Conservation (phyloP, 768 basidiomycete species). For the Termitomyces sp. region DNA sequence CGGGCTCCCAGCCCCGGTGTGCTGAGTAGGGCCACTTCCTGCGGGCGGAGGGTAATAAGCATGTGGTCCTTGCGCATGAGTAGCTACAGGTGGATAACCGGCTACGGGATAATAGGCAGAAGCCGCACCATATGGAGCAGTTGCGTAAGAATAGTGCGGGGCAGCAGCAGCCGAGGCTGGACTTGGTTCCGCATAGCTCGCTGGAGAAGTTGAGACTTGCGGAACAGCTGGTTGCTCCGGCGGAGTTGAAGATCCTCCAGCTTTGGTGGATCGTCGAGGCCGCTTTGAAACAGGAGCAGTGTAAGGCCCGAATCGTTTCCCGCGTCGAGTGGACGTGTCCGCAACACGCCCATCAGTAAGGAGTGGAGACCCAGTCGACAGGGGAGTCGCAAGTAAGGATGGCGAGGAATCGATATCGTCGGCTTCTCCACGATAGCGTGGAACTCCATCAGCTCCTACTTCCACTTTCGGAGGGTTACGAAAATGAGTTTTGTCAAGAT, state of each 20-base stretch:
- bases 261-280: constrained; percentile 10
- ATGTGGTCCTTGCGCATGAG: constrained; percentile 6
- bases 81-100: constrained; percentile 9
- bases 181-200: constrained; percentile 2
- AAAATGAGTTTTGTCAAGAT: constrained; percentile 88
- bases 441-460: constrained; percentile 75
- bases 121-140: constrained; percentile 4
- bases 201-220: neutral
- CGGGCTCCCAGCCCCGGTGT: neutral
- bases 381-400: constrained; percentile 31
- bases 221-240: constrained; percentile 7
- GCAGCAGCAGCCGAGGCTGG: neutral
- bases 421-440: constrained; percentile 79
- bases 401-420: constrained; percentile 58
- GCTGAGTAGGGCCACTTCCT: constrained; percentile 1
- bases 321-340: constrained; percentile 20
- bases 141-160: neutral
- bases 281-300: constrained; percentile 8
- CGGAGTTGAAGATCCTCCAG: constrained; percentile 8
- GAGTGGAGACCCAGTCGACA: constrained; percentile 43
- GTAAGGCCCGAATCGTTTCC: constrained; percentile 15
- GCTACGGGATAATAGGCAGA: constrained; percentile 8
- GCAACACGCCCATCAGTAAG: constrained; percentile 40
- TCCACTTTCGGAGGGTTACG: constrained; percentile 88
- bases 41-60: constrained; percentile 4